Base-by-base conservation (phyloP, 2,329 filamentous ascomycete species). In the Fusarium liriodendri region DNA sequence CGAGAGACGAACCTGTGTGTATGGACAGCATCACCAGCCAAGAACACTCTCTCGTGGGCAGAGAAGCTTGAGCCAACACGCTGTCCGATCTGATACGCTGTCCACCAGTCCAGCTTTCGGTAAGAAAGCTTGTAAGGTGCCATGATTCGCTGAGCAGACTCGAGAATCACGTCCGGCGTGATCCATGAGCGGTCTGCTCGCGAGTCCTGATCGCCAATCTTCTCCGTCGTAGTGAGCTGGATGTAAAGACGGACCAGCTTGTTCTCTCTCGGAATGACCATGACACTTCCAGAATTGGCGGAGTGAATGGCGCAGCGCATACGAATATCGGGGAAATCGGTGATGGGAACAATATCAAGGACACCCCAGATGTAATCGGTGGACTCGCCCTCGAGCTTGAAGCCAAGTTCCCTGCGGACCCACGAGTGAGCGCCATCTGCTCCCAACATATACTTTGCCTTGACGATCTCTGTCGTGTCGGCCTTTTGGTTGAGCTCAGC, bases 11-110 rank as follows among this genome's bases (percentile, higher is more conserved):
- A 62, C 60, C 40, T 45, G 84, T 10, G 87, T 85, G 78, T 88
- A 84, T 77, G 75, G 87, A 91, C 80, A 90, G 92, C 76, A 32
- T 75, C 92, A 3, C 92, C 92, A 0, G 91, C 90, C 4, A 94
- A 83, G 76, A 95, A 95, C 10, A 95, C 85, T 5, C 91, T 86
- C 27, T 88, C 85, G 14, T 84, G 81, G 8, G 85, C 84, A 0
- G 93, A 87, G 7, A 78, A 78, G 2, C 66, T 69, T 0, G 77
- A 71, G 0, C 72, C 67, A 1, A 77, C 60, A 0, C 92, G 85
- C 77, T 93, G 91, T 0, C 91, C 91, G 54, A 94, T 92, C 70
- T 93, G 89, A 61, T 92, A 82, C 6, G 79, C 77, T 0, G 79
- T 76, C 76, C 74, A 80, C 78, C 78, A 79, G 6, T 70, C 72